These are phyloP conservation scores for Lactarius trivialis DNA, from an alignment of 768 basidiomycete genomes.

Conservation along the genomic window DNA sequence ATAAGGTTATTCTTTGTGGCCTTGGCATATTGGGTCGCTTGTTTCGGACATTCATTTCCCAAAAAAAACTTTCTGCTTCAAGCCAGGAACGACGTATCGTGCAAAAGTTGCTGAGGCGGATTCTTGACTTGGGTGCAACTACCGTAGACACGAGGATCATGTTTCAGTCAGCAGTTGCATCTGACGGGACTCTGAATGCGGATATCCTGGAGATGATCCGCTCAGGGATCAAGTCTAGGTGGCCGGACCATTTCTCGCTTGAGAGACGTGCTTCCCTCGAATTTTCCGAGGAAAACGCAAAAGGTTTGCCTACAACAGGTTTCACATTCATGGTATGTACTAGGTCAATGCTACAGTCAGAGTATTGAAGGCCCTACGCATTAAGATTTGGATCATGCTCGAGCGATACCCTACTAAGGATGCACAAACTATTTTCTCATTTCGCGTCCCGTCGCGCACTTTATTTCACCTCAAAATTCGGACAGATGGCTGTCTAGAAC, in stretches of 20 bases:
- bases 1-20: conserved; percentile 59
- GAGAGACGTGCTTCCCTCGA: conserved; percentile 48
- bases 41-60: conserved; percentile 40
- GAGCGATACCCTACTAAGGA: conserved; percentile 35
- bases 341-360: conserved; percentile 15
- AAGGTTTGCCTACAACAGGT: conserved; percentile 52
- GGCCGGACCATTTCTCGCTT: conserved; percentile 74
- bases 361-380: conserved; percentile 22
- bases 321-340: conserved; percentile 63
- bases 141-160: conserved; percentile 57
- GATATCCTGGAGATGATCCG: conserved; percentile 68
- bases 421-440: conserved; percentile 34
- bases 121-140: conserved; percentile 70
- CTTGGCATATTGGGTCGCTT: conserved; percentile 49
- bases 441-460: conserved; percentile 29
- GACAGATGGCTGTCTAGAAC: conserved; percentile 50
- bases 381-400: conserved; percentile 45
- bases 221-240: conserved; percentile 63
- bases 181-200: conserved; percentile 45
- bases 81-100: conserved; percentile 50
- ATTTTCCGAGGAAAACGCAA: conserved; percentile 41
- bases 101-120: conserved; percentile 55
- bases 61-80: conserved; percentile 25
- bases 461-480: conserved; percentile 44
- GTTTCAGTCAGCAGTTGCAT: conserved; percentile 50